Evolutionary conservation across 1,284 basidiomycete species (phyloP).

Genomic region (Thecaphora frezii): DNA sequence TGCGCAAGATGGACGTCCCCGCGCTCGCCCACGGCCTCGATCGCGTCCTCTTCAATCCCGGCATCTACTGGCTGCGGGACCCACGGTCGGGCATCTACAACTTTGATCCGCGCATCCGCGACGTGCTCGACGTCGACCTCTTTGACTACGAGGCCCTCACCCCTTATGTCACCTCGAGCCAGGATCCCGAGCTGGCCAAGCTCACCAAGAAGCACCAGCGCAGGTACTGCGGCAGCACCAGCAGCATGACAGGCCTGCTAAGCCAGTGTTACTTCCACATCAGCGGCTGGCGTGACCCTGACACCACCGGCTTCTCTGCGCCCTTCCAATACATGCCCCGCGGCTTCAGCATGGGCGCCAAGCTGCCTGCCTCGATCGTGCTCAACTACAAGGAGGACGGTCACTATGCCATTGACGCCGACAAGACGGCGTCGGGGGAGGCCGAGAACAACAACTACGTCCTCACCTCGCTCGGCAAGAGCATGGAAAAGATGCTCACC

Average conservation of each 20-base stretch:
- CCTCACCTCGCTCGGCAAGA: conserved; percentile 68
- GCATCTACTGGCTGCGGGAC: conserved; percentile 88
- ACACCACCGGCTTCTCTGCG: conserved; percentile 51
- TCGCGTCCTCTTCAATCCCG: conserved; percentile 66
- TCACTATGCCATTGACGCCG: conserved; percentile 78
- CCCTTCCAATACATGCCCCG: conserved; percentile 68
- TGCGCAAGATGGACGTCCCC: conserved; percentile 65
- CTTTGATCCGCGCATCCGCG: conserved; percentile 72
- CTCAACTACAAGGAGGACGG: conserved; percentile 63
- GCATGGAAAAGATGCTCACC: conserved; percentile 88
- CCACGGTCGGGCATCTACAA: conserved; percentile 84
- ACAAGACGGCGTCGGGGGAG: conserved; percentile 60
- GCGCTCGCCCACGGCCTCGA: conserved; percentile 76
- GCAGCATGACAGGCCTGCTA: conserved; percentile 81
- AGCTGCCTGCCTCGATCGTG: conserved; percentile 73
- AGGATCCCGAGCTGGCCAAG: conserved; percentile 71
- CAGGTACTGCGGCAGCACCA: conserved; percentile 83
- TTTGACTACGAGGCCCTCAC: conserved; percentile 84
- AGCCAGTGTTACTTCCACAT: conserved; percentile 79
- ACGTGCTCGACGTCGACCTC: conserved; percentile 76
- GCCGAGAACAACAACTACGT: conserved; percentile 54
- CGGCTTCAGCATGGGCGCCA: conserved; percentile 77
- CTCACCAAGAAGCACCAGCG: conserved; percentile 69
- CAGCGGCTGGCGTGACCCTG: conserved; percentile 55
- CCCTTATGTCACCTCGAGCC: conserved; percentile 77